These are phyloP conservation scores for Parietaria judaica DNA, from an alignment of 306 rosid genomes.

Conservation along the genomic window DNA sequence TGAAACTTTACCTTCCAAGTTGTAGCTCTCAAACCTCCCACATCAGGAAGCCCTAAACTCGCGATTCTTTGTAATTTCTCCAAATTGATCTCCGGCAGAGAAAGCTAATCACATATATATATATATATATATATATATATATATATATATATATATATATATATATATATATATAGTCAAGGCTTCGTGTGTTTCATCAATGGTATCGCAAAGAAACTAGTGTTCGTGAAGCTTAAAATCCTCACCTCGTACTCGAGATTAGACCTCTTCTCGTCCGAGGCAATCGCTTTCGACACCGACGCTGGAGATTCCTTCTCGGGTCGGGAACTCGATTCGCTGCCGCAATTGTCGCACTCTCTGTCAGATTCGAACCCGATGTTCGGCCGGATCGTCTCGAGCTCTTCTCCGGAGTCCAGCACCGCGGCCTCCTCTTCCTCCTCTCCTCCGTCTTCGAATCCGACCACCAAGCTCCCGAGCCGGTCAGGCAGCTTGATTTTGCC, in stretches of 20 bases:
- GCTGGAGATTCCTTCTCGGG: constrained; percentile 21
- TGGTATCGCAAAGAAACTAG: neutral
- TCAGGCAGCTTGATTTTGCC: constrained; percentile 64
- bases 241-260: constrained; percentile 65
- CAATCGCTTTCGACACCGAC: constrained; percentile 42
- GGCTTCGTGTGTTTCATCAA: neutral
- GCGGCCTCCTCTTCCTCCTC: constrained; percentile 17
- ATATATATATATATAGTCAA: neutral
- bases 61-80: constrained; percentile 70
- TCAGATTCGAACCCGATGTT: constrained; percentile 26
- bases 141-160: neutral
- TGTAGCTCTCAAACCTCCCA: constrained; percentile 60
- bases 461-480: constrained; percentile 48
- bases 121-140: neutral
- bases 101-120: constrained; percentile 31
- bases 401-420: constrained; percentile 53
- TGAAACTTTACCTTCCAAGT: constrained; percentile 59
- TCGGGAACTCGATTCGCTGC: constrained; percentile 7
- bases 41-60: constrained; percentile 59
- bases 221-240: neutral
- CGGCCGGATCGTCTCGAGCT: constrained; percentile 65
- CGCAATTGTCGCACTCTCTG: constrained; percentile 13
- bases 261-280: constrained; percentile 61
- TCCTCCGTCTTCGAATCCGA: constrained; percentile 33
- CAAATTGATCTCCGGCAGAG: constrained; percentile 52